Evolutionary conservation across 2,329 filamentous ascomycete species (phyloP).

Genomic region (Fusarium torreyae): DNA sequence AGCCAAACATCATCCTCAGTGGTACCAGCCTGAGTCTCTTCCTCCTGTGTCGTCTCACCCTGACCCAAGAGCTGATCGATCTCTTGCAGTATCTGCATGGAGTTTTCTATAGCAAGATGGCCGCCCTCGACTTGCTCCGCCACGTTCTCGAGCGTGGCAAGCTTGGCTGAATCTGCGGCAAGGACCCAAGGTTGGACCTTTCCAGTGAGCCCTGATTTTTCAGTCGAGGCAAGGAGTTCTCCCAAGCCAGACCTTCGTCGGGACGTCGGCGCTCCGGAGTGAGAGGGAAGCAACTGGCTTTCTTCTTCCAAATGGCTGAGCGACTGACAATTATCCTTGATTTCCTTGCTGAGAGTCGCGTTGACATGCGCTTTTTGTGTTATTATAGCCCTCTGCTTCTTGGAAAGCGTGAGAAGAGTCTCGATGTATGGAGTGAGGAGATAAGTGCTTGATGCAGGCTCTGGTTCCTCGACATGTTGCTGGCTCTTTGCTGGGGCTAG

Average conservation of each 20-base stretch:
- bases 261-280: constrained; percentile 60
- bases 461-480: constrained; percentile 28
- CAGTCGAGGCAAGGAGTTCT: constrained; percentile 59
- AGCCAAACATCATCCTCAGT: constrained; percentile 57
- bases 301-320: constrained; percentile 72
- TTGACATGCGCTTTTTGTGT: constrained; percentile 72
- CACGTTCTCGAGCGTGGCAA: constrained; percentile 70
- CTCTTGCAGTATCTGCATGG: constrained; percentile 65
- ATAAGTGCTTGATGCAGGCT: constrained; percentile 53
- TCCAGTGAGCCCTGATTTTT: constrained; percentile 58
- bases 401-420: constrained; percentile 66
- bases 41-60: constrained; percentile 45
- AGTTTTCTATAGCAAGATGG: constrained; percentile 68
- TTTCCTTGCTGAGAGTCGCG: constrained; percentile 64
- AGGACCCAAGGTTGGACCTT: constrained; percentile 71
- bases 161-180: constrained; percentile 73
- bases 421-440: constrained; percentile 72
- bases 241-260: constrained; percentile 60
- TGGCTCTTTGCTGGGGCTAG: constrained; percentile 28
- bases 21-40: constrained; percentile 40
- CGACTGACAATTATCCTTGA: constrained; percentile 64
- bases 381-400: constrained; percentile 70
- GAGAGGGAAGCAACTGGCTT: constrained; percentile 71
- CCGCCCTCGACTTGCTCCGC: constrained; percentile 73
- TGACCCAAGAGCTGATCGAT: constrained; percentile 65